A percentile compares a stretch with the other conserved stretches of the same genome.
Evolutionary conservation across 768 basidiomycete genomes (phyloP).

Genomic region (Fomitopsis pulvina): DNA sequence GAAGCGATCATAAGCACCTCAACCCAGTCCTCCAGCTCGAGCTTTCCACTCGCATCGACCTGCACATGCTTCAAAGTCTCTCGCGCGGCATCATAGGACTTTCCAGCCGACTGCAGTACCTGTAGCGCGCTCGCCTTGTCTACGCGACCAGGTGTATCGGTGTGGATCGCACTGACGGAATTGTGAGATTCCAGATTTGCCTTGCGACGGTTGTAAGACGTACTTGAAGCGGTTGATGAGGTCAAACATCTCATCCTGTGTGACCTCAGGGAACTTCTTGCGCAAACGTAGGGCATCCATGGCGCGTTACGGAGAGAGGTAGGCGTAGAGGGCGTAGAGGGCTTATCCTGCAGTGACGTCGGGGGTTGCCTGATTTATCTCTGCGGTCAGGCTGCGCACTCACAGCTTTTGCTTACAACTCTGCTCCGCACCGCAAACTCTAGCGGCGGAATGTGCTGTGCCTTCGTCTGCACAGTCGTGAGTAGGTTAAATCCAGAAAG

Average conservation of each 20-base stretch:
- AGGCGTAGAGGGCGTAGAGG: background rate
- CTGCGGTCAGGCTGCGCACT: slow-evolving; percentile 3
- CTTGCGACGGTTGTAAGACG: slow-evolving; percentile 26
- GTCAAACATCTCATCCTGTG: slow-evolving; percentile 91
- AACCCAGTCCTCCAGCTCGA: slow-evolving; percentile 98
- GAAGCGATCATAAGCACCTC: slow-evolving; percentile 52
- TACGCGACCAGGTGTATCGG: slow-evolving; percentile 76
- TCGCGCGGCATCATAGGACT: slow-evolving; percentile 85
- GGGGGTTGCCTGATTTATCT: slow-evolving; percentile 10
- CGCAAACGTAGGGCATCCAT: slow-evolving; percentile 86
- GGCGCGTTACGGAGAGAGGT: slow-evolving; percentile 7
- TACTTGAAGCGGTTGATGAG: slow-evolving; percentile 96
- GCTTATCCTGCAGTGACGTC: slow-evolving; percentile 12
- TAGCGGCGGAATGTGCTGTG: no score
- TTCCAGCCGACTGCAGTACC: slow-evolving; percentile 69
- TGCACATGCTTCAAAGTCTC: slow-evolving; percentile 92
- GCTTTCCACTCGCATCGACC: slow-evolving; percentile 90
- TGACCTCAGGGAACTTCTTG: slow-evolving; percentile 88
- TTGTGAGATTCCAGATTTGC: slow-evolving; percentile 8
- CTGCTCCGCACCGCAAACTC: no score
- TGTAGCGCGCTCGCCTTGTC: slow-evolving; percentile 80
- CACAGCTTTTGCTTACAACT: slow-evolving; percentile 1
- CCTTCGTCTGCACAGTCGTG: no score
- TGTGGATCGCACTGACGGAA: slow-evolving; percentile 55
- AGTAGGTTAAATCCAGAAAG: no score